Evolutionary conservation across 768 basidiomycete species (phyloP), one percentile per base, ranked within the genome.

Genomic region (Harrya chromipes): DNA sequence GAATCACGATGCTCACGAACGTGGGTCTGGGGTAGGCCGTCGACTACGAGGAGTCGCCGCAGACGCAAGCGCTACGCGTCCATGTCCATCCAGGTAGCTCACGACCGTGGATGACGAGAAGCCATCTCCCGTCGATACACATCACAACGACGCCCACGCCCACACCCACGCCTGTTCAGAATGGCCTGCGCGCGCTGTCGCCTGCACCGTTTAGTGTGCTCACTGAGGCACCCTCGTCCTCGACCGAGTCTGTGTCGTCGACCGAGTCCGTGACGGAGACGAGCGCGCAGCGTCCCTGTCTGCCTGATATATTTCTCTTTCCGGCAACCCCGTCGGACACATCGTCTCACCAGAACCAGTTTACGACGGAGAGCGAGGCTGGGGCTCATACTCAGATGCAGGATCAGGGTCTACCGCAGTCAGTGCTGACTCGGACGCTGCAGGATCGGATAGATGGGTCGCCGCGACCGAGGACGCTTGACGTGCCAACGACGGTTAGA

Each of bases 271-370:
- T 46, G 14, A 27, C 47, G 19, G 21, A n/a, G n/a, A n/a, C n/a
- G n/a, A n/a, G 14, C 26, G 31, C 23, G 43, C 29, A 44, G 20
- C 29, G 23, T n/a, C 43, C 24, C 12, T 51, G 59, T 49, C 57
- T 57, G 31, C 68, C 66, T 5, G 60, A 62, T 17, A 64, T 69
- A n/a, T 67, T 59, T 23, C 49, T 63, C 16, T 49, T 58, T 16
- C 69, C 69, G 13, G 52, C 61, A 9, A 64, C 58, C 2, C 63
- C 68, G 6, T 59, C 59, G 26, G 62, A 68, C 2, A 55, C 40
- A 24, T 43, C 54, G 8, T 50, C 55, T 14, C 50, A 46, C 16
- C 54, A 62, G n/a, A 49, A 58, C 6, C 52, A 23, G 21, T 53
- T 59, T 6, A 23, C 4, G 38, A 8, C 26, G 41, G 50, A 54